Evolutionary conservation across 2,329 filamentous ascomycete genomes (phyloP).

Genomic region (Penicillium rolfsii): DNA sequence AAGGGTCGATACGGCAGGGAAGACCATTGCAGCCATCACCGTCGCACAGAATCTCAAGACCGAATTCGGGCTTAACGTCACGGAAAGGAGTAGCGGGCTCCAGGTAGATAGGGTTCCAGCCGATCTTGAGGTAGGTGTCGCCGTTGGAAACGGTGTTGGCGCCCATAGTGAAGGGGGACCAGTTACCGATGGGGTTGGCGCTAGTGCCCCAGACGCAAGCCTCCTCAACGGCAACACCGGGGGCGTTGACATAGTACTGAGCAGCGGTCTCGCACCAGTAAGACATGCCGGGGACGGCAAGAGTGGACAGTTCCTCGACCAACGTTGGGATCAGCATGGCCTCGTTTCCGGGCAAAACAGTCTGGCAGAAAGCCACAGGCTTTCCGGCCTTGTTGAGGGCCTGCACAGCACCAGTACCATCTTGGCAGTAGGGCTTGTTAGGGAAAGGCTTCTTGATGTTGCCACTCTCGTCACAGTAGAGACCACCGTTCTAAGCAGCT

Average conservation of each 20-base stretch:
- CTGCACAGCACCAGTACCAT: slow-evolving; percentile 66
- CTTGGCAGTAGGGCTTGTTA: slow-evolving; percentile 68
- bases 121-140: slow-evolving; percentile 73
- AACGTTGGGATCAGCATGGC: slow-evolving; percentile 81
- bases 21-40: slow-evolving; percentile 69
- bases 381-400: slow-evolving; percentile 68
- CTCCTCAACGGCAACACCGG: slow-evolving; percentile 61
- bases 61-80: slow-evolving; percentile 64
- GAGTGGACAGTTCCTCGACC: slow-evolving; percentile 58
- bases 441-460: slow-evolving; percentile 71
- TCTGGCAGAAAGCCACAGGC: slow-evolving; percentile 74
- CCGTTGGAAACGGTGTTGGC: slow-evolving; percentile 69
- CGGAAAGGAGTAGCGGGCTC: slow-evolving; percentile 57
- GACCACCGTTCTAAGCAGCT: slow-evolving; percentile 65
- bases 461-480: slow-evolving; percentile 71
- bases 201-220: slow-evolving; percentile 74
- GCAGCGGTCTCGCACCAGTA: slow-evolving; percentile 76
- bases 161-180: slow-evolving; percentile 75
- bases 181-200: slow-evolving; percentile 69
- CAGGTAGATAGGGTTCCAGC: slow-evolving; percentile 75
- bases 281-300: slow-evolving; percentile 69
- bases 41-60: slow-evolving; percentile 71
- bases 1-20: slow-evolving; percentile 73
- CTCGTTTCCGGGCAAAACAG: slow-evolving; percentile 76
- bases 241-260: slow-evolving; percentile 80